Evolutionary conservation across 768 basidiomycete species (phyloP), one percentile per base, ranked within the genome.

Genomic region (Hypholoma fasciculare): DNA sequence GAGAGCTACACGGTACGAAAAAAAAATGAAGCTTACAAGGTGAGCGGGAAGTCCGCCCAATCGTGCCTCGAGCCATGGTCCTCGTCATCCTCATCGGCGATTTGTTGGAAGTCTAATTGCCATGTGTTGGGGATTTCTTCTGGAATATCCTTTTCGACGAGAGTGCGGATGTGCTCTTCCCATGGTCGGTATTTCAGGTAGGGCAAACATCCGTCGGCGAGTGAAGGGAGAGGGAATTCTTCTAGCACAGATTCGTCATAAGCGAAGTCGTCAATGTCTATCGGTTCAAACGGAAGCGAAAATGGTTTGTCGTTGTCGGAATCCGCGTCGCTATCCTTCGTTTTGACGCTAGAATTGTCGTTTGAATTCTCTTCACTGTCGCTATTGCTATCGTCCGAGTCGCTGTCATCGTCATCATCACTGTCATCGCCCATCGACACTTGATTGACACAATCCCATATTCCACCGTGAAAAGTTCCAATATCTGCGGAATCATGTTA

Each of bases 131-230:
- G 62, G 20, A 61, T 34, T 14, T 26, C 8, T 4, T 16, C 26
- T n/a, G 62, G 57, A 20, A 58, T 56, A 11, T 53, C 50, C 12
- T 50, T 30, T 17, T 47, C 30, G 1, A 49, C 23, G 9, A 49
- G 14, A 11, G 44, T 39, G 16, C 52, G 36, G 17, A 57, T n/a
- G 17, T 56, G 36, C 20, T 60, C 54, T 34, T 63, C 62, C 62
- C 62, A 63, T 4, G 59, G 36, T 19, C 23, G 30, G 38, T 55
- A 63, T 16, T 56, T 42, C 49, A 60, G 46, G 19, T 50, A 54
- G 4, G 61, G 55, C 26, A 40, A 36, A 13, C 34, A 14, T 7
- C 42, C 48, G 12, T 16, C 23, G 1, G 19, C 26, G 12, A 44
- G n/a, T 9, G 17, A n/a, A 1, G 27, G 34, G 14, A 61, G 4